phyloP scores from a whole-genome alignment of 495 filamentous ascomycete genomes.

The Aspergillus sclerotiicarbonarius region DNA sequence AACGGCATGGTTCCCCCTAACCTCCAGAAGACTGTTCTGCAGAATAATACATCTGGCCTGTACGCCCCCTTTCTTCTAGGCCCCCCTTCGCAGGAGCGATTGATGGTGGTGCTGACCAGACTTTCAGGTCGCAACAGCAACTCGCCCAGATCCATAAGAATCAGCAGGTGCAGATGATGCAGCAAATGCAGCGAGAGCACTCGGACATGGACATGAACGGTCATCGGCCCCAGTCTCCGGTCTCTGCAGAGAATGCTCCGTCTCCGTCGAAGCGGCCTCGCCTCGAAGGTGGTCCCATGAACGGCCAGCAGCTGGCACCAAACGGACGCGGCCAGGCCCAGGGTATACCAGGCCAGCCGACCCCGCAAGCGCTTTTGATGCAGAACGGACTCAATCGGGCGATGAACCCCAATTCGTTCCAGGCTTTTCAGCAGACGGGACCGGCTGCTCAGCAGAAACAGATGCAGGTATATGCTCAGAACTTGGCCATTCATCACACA shows the following conservation, averaged over 20 bases:
- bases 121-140: conserved; percentile 45
- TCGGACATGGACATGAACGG: conserved; percentile 86
- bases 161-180: conserved; percentile 60
- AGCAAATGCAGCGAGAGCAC: conserved; percentile 80
- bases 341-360: conserved; percentile 69
- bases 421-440: conserved; percentile 59
- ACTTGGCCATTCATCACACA: conserved; percentile 72
- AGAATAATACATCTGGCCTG: conserved; percentile 60
- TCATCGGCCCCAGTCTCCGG: conserved; percentile 76
- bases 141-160: conserved; percentile 67
- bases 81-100: conserved; percentile 4
- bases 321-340: conserved; percentile 74
- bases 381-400: conserved; percentile 72
- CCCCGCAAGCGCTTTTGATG: conserved; percentile 63
- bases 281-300: conserved; percentile 70
- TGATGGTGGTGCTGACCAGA: conserved; percentile 17
- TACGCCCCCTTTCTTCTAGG: conserved; percentile 25
- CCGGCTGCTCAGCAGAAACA: conserved; percentile 72
- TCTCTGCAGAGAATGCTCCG: conserved; percentile 80
- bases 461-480: conserved; percentile 81
- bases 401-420: conserved; percentile 75
- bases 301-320: conserved; percentile 73
- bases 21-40: conserved; percentile 70
- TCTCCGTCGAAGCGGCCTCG: conserved; percentile 92
- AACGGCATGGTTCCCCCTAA: conserved; percentile 48